Evolutionary conservation across 352 stramenopile genomes (phyloP).

Genomic region (Globisporangium spinosum): DNA sequence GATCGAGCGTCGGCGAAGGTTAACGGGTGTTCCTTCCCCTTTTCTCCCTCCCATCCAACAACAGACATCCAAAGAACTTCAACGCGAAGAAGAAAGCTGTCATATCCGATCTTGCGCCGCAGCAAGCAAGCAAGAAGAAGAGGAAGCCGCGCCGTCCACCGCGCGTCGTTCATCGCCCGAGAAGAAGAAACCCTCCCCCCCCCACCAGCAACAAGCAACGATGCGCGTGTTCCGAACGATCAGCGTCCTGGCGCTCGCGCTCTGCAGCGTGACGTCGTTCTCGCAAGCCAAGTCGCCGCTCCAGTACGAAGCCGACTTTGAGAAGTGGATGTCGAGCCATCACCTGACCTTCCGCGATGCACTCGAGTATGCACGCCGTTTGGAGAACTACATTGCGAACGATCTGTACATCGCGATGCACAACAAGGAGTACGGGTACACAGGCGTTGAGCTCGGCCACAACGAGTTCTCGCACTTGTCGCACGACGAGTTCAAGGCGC

Average conservation of each 20-base stretch:
- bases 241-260: conserved; percentile 29
- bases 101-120: conserved; percentile 18
- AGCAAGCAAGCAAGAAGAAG: conserved; percentile 17
- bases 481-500: conserved; percentile 91
- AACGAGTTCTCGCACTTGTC: conserved; percentile 95
- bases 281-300: conserved; percentile 46
- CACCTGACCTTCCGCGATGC: conserved; percentile 48
- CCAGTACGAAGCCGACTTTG: conserved; percentile 74
- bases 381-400: conserved; percentile 82
- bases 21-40: conserved; percentile 12
- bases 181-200: neutral
- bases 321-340: conserved; percentile 57
- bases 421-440: conserved; percentile 68
- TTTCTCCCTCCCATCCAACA: neutral
- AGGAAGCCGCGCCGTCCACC: neutral
- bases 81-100: conserved; percentile 7
- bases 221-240: conserved; percentile 23
- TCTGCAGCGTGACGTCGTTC: conserved; percentile 20
- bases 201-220: neutral
- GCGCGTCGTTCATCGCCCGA: neutral
- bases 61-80: conserved; percentile 16
- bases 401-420: conserved; percentile 87
- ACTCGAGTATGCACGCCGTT: conserved; percentile 61
- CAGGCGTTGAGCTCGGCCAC: conserved; percentile 87
- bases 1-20: conserved; percentile 8